A percentile compares a stretch with the other conserved stretches of the same genome.
phyloP scores from a whole-genome alignment of 768 basidiomycete species.

The Pleurotus giganteus region DNA sequence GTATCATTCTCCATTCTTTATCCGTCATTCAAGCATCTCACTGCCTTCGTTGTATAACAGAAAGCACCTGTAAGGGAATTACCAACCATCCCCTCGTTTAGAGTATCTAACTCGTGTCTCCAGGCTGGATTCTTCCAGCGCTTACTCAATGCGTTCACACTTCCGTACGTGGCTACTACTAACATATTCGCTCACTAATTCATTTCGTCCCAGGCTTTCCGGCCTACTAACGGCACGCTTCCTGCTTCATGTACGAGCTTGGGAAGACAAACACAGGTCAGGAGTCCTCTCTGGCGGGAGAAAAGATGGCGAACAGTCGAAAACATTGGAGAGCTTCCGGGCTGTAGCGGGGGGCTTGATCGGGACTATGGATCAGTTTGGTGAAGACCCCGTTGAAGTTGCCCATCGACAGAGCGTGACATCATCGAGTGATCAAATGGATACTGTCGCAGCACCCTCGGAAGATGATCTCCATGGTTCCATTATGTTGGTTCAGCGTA shows the following conservation, averaged over 20 bases:
- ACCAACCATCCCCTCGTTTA: background rate
- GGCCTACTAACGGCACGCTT: conserved; percentile 23
- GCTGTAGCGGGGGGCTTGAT: background rate
- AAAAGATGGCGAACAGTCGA: background rate
- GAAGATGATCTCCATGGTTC: too few relatives aligned
- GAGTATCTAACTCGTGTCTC: background rate
- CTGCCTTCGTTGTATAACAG: conserved; percentile 11
- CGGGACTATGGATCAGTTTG: conserved; percentile 5
- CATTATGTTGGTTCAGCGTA: too few relatives aligned
- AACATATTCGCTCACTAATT: background rate
- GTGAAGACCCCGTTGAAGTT: conserved; percentile 9
- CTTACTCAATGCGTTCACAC: background rate
- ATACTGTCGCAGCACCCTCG: too few relatives aligned
- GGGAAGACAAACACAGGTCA: conserved; percentile 11
- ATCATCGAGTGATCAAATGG: too few relatives aligned
- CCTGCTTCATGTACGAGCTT: conserved; percentile 18
- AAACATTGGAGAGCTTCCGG: background rate
- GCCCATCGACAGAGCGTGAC: background rate
- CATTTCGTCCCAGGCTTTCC: conserved; percentile 13
- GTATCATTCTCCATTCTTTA: conserved; percentile 9
- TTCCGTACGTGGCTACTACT: background rate
- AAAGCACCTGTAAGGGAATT: conserved; percentile 17
- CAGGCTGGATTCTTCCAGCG: conserved; percentile 27
- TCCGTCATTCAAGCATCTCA: too few relatives aligned
- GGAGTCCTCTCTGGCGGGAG: background rate